Percentiles rank a stretch among this genome's conserved stretches.
Evolutionary conservation across 2,329 filamentous ascomycete genomes (phyloP).

Genomic region (Madurella fahalii): DNA sequence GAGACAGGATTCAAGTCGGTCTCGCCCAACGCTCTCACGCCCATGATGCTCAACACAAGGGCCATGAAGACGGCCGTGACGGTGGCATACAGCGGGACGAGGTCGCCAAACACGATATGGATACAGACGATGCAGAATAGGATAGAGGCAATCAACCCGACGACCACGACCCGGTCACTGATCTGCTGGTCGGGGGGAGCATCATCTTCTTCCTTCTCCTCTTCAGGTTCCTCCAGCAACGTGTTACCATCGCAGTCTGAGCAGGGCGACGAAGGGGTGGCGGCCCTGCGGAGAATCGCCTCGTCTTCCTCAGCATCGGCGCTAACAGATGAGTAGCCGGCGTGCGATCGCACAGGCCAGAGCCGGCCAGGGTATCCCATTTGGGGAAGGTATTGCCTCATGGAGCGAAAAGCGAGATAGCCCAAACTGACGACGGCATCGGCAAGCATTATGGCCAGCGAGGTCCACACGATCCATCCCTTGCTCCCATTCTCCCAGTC

Average conservation of each 20-base stretch:
- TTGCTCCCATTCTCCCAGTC: slow-evolving; percentile 94
- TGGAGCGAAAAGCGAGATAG: slow-evolving; percentile 61
- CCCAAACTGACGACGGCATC: slow-evolving; percentile 86
- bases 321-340: slow-evolving; percentile 17
- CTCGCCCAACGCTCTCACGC: slow-evolving; percentile 65
- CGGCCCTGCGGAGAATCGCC: not conserved
- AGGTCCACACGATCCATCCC: slow-evolving; percentile 98
- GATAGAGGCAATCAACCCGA: slow-evolving; percentile 75
- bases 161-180: slow-evolving; percentile 61
- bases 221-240: slow-evolving; percentile 69
- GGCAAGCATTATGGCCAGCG: slow-evolving; percentile 91
- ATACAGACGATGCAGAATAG: slow-evolving; percentile 76
- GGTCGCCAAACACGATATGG: slow-evolving; percentile 73
- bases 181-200: slow-evolving; percentile 82
- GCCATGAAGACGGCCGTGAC: slow-evolving; percentile 79
- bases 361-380: not conserved
- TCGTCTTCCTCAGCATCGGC: slow-evolving; percentile 5
- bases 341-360: not conserved
- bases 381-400: slow-evolving; percentile 11
- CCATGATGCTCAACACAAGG: slow-evolving; percentile 71
- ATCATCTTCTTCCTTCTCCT: slow-evolving; percentile 66
- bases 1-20: slow-evolving; percentile 96
- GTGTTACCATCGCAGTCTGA: slow-evolving; percentile 16
- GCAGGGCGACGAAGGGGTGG: slow-evolving; percentile 7
- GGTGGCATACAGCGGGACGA: slow-evolving; percentile 75